These are phyloP conservation scores for Talaromyces islandicus DNA, from an alignment of 2,329 filamentous ascomycete genomes.

Conservation along the genomic window DNA sequence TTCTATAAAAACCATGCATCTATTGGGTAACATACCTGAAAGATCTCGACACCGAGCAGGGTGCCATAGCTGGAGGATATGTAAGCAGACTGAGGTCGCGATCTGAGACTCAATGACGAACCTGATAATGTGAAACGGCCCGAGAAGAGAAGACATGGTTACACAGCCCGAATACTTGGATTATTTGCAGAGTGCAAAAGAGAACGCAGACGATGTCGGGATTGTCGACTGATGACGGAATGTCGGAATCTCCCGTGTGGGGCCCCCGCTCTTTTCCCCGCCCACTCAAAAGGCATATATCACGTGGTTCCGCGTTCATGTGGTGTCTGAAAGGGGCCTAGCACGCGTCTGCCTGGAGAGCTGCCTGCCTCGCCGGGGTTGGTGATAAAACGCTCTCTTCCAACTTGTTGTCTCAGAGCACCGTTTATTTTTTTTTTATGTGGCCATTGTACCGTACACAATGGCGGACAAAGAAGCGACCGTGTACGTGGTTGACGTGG, in stretches of 20 bases:
- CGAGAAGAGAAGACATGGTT: constrained; percentile 6
- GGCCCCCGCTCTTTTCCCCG: not conserved
- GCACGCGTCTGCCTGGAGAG: constrained; percentile 37
- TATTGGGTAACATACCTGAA: constrained; percentile 55
- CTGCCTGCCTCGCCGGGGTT: not conserved
- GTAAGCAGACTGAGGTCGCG: not conserved
- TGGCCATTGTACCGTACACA: constrained; percentile 15
- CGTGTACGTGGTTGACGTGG: constrained; percentile 86
- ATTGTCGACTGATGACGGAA: constrained; percentile 2
- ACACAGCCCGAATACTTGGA: constrained; percentile 3
- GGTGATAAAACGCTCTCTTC: not conserved
- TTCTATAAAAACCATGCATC: not conserved
- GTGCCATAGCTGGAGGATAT: constrained; percentile 65
- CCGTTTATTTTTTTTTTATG: not conserved
- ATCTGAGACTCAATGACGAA: constrained; percentile 11
- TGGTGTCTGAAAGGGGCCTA: constrained; percentile 28
- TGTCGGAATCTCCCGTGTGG: not conserved
- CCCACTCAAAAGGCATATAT: constrained; percentile 21
- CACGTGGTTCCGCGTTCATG: constrained; percentile 34
- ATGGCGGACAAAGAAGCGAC: constrained; percentile 95
- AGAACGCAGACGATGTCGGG: not conserved
- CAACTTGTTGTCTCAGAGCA: not conserved
- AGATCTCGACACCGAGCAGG: constrained; percentile 78
- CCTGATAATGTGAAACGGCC: constrained; percentile 17
- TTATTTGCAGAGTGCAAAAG: not conserved